Base-by-base conservation (phyloP, 345 rosid genomes). In the Salix exigua region DNA sequence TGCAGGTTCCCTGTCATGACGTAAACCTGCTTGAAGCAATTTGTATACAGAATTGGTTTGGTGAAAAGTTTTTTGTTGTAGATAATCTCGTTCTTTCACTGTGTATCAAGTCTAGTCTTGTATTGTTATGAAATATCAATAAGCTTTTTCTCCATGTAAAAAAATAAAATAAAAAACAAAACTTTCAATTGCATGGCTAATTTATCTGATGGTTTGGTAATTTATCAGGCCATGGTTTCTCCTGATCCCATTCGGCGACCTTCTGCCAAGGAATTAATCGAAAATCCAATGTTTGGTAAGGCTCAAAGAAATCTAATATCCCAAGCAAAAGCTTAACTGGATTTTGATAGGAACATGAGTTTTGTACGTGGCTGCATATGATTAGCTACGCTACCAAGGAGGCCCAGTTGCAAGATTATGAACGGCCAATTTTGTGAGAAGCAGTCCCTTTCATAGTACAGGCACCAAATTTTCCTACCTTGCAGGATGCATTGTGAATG, bases 211-310 rank as follows among this genome's bases (percentile, higher is more conserved):
- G 63, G 35, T 66, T 79, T 79, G 42, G 18, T 61, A 68, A 68
- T 72, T 35, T 70, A 16, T 80, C 91, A 93, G 99, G 76, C 72
- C 68, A 96, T 93, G 99, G 84, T 96, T 79, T 96, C 89, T 67
- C 94, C 89, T 13, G 87, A 93, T 82, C 97, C 99, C 19, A 73
- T 64, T 19, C 86, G 86, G 31, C 90, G 97, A 37, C 97, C 97
- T 74, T 88, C 91, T 55, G 93, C 93, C 0, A 85, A 83, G 81
- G 93, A 91, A 60, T 21, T 94, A 50, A 60, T 89, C 33, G 88
- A 88, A 68, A 93, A 90, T 85, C 89, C 90, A 62, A 84, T 96
- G 53, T 91, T 96, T 55, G 84, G 83, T 76, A 86, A 82, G 85
- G 62, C 85, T 72, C 48, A 51, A 58, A 81, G 76, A 76, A 86